Base-by-base conservation (phyloP, 768 basidiomycete species). In the Boletus edulis region DNA sequence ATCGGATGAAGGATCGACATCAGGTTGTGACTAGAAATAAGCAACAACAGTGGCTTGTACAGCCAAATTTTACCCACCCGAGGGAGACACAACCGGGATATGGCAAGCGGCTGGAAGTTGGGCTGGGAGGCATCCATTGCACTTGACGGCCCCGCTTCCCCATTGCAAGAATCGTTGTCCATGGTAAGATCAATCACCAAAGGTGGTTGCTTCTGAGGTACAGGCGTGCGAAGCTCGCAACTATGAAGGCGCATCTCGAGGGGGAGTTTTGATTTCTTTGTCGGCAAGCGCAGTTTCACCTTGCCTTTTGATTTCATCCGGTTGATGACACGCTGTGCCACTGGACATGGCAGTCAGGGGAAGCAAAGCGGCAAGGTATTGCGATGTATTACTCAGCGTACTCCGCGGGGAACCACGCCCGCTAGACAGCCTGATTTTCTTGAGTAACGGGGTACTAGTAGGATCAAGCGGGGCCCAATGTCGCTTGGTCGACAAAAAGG, bases 251-350 rank as follows among this genome's bases (percentile, higher is more conserved):
- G 67, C 54, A 50, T 54, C 45, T 49, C 37, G 6, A 62, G 62
- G 18, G 67, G 50, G 55, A 10, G 32, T 17, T 54, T 55, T 38
- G 60, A 49, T 46, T 57, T 60, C 47, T 58, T 64, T 34, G 51
- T 32, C 11, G 58, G 64, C 14, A 60, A 52, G 49, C 24, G 52
- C 7, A 64, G 47, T 47, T 65, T 62, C 4, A 69, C 60, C 47
- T 57, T 69, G 32, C 65, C 66, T 29, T 65, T 69, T 12, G 64
- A 71, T 41, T 53, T 62, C 64, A 69, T 67, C 46, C 49, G 52
- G 8, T 52, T 59, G 32, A 68, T 68, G n/a, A 67, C 52, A 31
- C 52, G 62, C 20, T 59, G 62, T 13, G 67, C 64, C 67, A 69
- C 67, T 69, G 24, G 51, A 27, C 44, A 40, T 39, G 15, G 2